Base-by-base conservation (phyloP, 208 protist species). In the Wallacemonas sp. region DNA sequence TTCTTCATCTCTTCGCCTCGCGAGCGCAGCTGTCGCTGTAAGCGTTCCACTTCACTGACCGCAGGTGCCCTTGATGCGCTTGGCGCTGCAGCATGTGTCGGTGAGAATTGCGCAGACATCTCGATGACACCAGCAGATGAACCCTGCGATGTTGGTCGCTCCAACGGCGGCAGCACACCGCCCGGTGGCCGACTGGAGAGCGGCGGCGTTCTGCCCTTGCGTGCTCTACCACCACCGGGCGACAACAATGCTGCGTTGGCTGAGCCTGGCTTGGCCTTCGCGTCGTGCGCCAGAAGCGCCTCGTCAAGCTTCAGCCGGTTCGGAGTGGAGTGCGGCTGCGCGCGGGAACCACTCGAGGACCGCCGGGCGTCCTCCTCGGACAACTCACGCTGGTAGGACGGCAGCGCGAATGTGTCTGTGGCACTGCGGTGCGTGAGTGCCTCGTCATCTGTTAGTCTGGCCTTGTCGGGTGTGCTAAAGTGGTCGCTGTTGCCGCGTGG, bases 11-110 rank as follows among this genome's bases (percentile, higher is more conserved):
- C 54, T 36, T 68, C 61, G 2, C 83, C 66, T 19, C 74, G 67
- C 3, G 68, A 68, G 44, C 81, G 76, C 41, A 89, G 39, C 52
- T 85, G 44, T 38, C 78, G 68, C 53, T 85, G 67, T 32, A 89
- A 66, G 0, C 54, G 52, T 10, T 63, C 68, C 48, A 82, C 66
- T 42, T 74, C 70, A 33, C 50, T 78, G 10, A 61, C 73, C 5
- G 29, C 27, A 2, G 61, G 50, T 15, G 66, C 45, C 21, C 6
- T 5, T 5, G 46, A 26, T 36, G 46, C 12, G 8, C 5, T 54
- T 26, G 46, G 46, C 24, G 33, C 0, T 9, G 50, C 30, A 5
- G 30, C 26, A 2, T 19, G 50, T 12, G 27, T 6, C 19, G 72
- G 72, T 34, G 72, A 66, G 15, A 80, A 44, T 12, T 76, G 46